Percentiles rank a stretch among this genome's conserved stretches.
phyloP scores from a whole-genome alignment of 2,329 filamentous ascomycete genomes.

The Triangularia setosa region DNA sequence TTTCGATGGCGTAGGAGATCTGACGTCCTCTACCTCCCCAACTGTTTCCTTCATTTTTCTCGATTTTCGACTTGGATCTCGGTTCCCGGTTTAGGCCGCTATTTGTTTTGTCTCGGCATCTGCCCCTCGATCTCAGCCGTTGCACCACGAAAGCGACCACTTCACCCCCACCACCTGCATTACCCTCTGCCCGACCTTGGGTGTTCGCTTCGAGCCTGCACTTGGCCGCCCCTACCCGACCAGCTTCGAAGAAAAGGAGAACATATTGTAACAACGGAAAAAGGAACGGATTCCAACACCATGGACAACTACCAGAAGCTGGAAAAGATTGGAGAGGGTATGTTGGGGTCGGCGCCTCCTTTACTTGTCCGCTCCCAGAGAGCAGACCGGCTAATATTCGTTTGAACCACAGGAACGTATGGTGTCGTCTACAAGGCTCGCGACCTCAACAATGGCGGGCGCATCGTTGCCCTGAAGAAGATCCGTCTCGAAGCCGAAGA shows the following conservation, averaged over 20 bases:
- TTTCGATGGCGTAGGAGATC: conserved; percentile 13
- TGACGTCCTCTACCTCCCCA: conserved; percentile 12
- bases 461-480: conserved; percentile 87
- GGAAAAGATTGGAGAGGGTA: conserved; percentile 89
- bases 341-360: conserved; percentile 25
- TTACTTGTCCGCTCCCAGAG: not conserved
- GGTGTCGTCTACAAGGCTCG: conserved; percentile 89
- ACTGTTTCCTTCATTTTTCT: conserved; percentile 6
- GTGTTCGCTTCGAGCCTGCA: not conserved
- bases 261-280: not conserved
- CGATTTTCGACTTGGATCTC: conserved; percentile 6
- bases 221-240: not conserved
- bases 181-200: not conserved
- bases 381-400: not conserved
- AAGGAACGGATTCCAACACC: conserved; percentile 10
- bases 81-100: conserved; percentile 3
- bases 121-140: conserved; percentile 17
- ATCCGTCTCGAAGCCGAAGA: conserved; percentile 89
- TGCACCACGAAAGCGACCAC: not conserved
- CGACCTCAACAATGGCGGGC: conserved; percentile 71
- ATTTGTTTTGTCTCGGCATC: conserved; percentile 14
- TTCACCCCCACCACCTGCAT: not conserved
- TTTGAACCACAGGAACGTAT: conserved; percentile 64
- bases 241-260: not conserved
- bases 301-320: conserved; percentile 95